phyloP scores from a whole-genome alignment of 257 asterid genomes.

The Nicotiana sylvestris region DNA sequence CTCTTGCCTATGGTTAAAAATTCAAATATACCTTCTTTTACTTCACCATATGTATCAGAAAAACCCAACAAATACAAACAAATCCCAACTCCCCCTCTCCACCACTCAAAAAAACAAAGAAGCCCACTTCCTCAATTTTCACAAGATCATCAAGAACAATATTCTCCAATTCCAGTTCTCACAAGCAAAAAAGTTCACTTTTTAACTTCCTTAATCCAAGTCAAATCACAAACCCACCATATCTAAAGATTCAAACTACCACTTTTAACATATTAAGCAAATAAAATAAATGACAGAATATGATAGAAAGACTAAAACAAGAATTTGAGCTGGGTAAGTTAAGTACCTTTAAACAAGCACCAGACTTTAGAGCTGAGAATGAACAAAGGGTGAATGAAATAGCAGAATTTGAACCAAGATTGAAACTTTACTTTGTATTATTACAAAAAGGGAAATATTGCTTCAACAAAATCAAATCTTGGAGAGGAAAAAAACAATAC shows the following conservation, averaged over 20 bases:
- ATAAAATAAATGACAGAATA: background rate
- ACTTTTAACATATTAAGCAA: background rate
- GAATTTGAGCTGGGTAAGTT: background rate
- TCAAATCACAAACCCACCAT: background rate
- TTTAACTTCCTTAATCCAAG: background rate
- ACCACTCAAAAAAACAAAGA: background rate
- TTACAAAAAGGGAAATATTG: background rate
- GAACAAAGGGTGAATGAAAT: background rate
- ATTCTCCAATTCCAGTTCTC: background rate
- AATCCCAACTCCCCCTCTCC: background rate
- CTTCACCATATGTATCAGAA: background rate
- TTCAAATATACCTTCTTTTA: background rate
- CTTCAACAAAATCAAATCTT: background rate
- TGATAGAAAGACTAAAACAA: background rate
- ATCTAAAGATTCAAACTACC: background rate
- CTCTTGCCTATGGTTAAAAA: background rate
- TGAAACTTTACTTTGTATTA: background rate
- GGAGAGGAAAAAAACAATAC: background rate
- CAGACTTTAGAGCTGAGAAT: background rate
- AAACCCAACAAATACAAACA: background rate
- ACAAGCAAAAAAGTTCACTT: background rate
- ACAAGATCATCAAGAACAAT: background rate
- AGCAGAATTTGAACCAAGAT: background rate
- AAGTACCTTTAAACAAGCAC: conserved; percentile 9
- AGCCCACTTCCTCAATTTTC: background rate